These are phyloP conservation scores for Pestalotiopsis sp. DNA, from an alignment of 2,329 filamentous ascomycete genomes.

Conservation along the genomic window DNA sequence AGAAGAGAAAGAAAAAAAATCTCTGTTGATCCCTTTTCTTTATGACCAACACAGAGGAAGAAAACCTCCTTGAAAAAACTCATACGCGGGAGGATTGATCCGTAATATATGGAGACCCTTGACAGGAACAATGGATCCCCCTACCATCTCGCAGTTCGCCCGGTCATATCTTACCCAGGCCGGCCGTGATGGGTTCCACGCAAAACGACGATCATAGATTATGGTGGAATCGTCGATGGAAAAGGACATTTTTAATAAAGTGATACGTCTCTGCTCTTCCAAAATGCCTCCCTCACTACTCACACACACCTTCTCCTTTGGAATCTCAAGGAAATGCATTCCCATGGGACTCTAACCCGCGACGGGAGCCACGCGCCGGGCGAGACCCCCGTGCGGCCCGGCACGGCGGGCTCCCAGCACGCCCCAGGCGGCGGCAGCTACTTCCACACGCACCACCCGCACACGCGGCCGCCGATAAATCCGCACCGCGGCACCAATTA, in stretches of 20 bases:
- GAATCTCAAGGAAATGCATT: neutral
- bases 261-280: neutral
- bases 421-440: neutral
- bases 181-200: neutral
- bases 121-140: neutral
- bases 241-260: neutral
- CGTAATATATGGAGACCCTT: neutral
- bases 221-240: neutral
- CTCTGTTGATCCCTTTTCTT: neutral
- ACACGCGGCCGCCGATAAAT: neutral
- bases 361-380: neutral
- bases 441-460: too few relatives aligned
- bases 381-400: neutral
- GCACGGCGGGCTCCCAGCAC: neutral
- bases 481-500: neutral
- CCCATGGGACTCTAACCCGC: neutral
- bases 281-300: neutral
- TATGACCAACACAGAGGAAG: neutral
- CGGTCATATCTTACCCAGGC: neutral
- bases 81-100: neutral
- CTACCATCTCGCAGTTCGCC: neutral
- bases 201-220: conserved; percentile 1
- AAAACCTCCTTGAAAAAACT: neutral
- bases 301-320: neutral
- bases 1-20: neutral